phyloP scores from a whole-genome alignment of 1,284 basidiomycete genomes.

The Wallemia hederae region DNA sequence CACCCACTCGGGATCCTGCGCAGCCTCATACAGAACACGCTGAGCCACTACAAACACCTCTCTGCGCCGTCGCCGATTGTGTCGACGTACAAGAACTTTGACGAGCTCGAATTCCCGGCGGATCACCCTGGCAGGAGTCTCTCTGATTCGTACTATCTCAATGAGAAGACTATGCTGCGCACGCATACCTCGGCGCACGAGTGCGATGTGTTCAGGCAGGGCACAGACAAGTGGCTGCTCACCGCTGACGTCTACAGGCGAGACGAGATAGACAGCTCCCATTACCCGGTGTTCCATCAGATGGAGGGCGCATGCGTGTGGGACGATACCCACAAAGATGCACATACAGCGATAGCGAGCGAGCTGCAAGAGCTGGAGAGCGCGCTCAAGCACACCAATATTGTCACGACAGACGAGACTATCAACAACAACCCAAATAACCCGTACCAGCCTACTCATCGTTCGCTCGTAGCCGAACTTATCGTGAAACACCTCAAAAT shows the following conservation, averaged over 20 bases:
- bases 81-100: slow-evolving; percentile 76
- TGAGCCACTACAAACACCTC: slow-evolving; percentile 32
- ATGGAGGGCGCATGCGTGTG: slow-evolving; percentile 77
- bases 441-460: slow-evolving; percentile 48
- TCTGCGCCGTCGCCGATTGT: slow-evolving; percentile 59
- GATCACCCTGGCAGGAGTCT: slow-evolving; percentile 77
- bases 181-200: slow-evolving; percentile 97
- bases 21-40: slow-evolving; percentile 54
- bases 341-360: slow-evolving; percentile 28
- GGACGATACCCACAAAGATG: slow-evolving; percentile 21
- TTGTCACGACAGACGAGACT: slow-evolving; percentile 62
- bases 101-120: slow-evolving; percentile 69
- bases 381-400: slow-evolving; percentile 31
- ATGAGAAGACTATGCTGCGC: slow-evolving; percentile 62
- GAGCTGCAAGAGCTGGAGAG: slow-evolving; percentile 22
- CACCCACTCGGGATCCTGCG: slow-evolving; percentile 76
- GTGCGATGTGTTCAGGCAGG: slow-evolving; percentile 56
- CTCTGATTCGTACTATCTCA: slow-evolving; percentile 90
- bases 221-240: slow-evolving; percentile 56
- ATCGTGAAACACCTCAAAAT: slow-evolving; percentile 67
- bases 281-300: slow-evolving; percentile 97
- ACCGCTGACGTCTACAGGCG: slow-evolving; percentile 95
- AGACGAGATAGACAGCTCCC: slow-evolving; percentile 89
- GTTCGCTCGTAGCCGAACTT: slow-evolving; percentile 29
- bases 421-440: slow-evolving; percentile 36